A percentile compares a stretch with the other conserved stretches of the same genome.
phyloP scores from a whole-genome alignment of 179 eudicot genomes.

The Beta macrorhiza region DNA sequence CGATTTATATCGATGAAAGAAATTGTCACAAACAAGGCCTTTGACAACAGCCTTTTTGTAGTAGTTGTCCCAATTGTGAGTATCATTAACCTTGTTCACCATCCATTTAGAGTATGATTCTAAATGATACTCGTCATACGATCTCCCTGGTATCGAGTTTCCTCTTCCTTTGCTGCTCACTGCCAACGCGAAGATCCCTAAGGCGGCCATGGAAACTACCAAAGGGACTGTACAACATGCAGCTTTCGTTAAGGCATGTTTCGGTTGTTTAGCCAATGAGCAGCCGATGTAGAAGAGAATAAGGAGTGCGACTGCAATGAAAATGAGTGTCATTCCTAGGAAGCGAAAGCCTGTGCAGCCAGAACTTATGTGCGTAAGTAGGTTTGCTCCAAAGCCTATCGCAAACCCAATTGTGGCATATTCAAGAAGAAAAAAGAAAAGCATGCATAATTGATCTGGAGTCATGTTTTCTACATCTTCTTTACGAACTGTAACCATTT shows the following conservation, averaged over 20 bases:
- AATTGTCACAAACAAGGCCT: too few relatives aligned
- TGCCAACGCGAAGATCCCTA: slow-evolving; percentile 4
- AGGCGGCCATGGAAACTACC: background rate
- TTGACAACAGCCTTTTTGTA: too few relatives aligned
- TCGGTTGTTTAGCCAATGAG: background rate
- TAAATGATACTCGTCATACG: background rate
- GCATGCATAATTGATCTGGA: background rate
- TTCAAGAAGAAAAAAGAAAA: background rate
- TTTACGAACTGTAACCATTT: background rate
- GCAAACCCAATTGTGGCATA: background rate
- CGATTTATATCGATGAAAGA: too few relatives aligned
- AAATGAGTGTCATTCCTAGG: background rate
- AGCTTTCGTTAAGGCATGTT: background rate
- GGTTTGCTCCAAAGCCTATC: background rate
- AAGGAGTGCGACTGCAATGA: background rate
- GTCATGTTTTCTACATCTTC: background rate
- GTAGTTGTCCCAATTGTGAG: too few relatives aligned
- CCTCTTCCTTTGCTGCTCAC: slow-evolving; percentile 9
- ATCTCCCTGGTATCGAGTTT: background rate
- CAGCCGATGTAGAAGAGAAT: background rate
- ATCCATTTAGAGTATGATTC: slow-evolving; percentile 14
- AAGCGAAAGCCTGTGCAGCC: background rate
- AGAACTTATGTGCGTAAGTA: background rate
- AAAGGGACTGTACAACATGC: background rate
- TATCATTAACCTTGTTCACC: background rate